phyloP scores from a whole-genome alignment of 306 rosid genomes.

The Vigna reflexopilosa region DNA sequence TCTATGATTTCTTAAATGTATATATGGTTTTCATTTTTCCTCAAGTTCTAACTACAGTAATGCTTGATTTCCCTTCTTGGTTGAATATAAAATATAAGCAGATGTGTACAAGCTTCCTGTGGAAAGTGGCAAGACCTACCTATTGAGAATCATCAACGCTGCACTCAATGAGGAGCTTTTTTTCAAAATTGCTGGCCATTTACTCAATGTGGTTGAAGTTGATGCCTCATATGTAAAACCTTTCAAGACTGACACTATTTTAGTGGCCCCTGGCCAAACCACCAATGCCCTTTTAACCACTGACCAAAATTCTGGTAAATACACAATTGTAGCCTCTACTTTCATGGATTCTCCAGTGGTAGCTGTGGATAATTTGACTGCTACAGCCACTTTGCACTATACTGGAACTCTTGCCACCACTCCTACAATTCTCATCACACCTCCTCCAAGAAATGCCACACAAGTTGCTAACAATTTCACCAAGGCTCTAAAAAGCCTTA shows the following conservation, averaged over 20 bases:
- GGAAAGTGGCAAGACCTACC: constrained; percentile 65
- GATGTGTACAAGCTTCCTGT: constrained; percentile 68
- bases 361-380: constrained; percentile 68
- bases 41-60: not conserved
- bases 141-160: constrained; percentile 82
- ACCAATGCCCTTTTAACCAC: constrained; percentile 73
- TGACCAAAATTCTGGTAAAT: constrained; percentile 64
- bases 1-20: not conserved
- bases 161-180: constrained; percentile 93
- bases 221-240: constrained; percentile 87
- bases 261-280: constrained; percentile 89
- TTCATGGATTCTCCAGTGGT: constrained; percentile 71
- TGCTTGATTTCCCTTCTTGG: not conserved
- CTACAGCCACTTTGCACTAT: constrained; percentile 73
- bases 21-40: not conserved
- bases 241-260: constrained; percentile 61
- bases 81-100: constrained; percentile 37
- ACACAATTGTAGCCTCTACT: constrained; percentile 71
- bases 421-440: constrained; percentile 55
- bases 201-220: constrained; percentile 72
- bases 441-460: constrained; percentile 77
- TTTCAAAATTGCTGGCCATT: constrained; percentile 82
- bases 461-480: constrained; percentile 63
- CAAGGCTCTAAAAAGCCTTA: constrained; percentile 62
- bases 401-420: constrained; percentile 56